phyloP scores from a whole-genome alignment of 495 filamentous ascomycete genomes.

The Extremus antarcticus region DNA sequence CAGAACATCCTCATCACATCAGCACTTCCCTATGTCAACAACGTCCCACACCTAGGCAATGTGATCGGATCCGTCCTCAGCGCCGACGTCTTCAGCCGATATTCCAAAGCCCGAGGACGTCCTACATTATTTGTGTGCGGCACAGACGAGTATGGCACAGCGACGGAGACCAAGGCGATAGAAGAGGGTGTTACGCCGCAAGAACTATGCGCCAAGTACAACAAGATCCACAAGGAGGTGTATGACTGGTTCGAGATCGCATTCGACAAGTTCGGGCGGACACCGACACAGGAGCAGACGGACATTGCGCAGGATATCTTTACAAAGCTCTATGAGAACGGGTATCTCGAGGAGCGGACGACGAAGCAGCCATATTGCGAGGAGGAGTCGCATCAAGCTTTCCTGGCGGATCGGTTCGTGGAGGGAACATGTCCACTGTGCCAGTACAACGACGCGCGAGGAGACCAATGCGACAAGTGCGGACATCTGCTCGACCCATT shows the following conservation, averaged over 20 bases:
- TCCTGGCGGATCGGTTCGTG: slow-evolving; percentile 87
- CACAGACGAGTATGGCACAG: slow-evolving; percentile 47
- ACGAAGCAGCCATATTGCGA: slow-evolving; percentile 78
- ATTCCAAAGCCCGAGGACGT: slow-evolving; percentile 56
- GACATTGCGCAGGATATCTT: slow-evolving; percentile 83
- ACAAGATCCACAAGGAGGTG: slow-evolving; percentile 68
- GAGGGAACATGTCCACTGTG: slow-evolving; percentile 81
- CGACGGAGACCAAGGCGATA: slow-evolving; percentile 72
- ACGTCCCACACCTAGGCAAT: slow-evolving; percentile 91
- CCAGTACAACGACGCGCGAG: slow-evolving; percentile 68
- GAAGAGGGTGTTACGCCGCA: slow-evolving; percentile 58
- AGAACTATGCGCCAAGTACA: slow-evolving; percentile 75
- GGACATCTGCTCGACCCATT: slow-evolving; percentile 71
- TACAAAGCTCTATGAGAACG: slow-evolving; percentile 61
- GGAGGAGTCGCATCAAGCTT: slow-evolving; percentile 53
- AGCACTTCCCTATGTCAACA: slow-evolving; percentile 71
- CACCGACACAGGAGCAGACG: slow-evolving; percentile 70
- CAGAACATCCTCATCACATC: slow-evolving; percentile 42
- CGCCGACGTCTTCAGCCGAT: slow-evolving; percentile 70
- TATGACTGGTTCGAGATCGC: slow-evolving; percentile 83
- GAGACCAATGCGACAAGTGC: slow-evolving; percentile 83
- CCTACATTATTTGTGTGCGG: slow-evolving; percentile 58
- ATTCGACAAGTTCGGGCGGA: slow-evolving; percentile 79
- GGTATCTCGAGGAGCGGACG: slow-evolving; percentile 69
- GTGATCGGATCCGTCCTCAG: slow-evolving; percentile 81